Evolutionary conservation across 2,329 filamentous ascomycete species (phyloP), one percentile per base, ranked within the genome.

Genomic region (Fusarium phyllophilum): DNA sequence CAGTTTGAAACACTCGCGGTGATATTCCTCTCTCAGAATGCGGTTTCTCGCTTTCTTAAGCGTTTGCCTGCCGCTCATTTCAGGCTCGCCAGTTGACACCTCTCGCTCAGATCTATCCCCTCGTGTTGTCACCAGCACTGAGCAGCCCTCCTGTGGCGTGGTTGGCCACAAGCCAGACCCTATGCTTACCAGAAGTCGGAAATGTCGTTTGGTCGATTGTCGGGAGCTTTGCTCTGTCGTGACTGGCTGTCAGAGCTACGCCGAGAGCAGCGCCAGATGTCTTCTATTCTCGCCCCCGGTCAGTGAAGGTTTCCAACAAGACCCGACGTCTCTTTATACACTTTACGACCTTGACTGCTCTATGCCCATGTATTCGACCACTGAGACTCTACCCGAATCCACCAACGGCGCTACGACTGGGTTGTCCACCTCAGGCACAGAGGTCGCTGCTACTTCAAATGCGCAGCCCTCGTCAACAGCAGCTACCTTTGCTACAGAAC

Each of bases 301-400:
- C 13, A 20, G 26, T 6, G 45, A 48, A 31, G 26, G 45, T 8
- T 11, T 8, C 26, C 45, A 48, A 48, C 45, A 17, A 12, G 45
- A 31, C 45, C 22, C 20, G 5, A 17, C 20, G 6, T 31, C 45
- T 48, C 26, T 9, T 15, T 48, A 11, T 15, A 48, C 20, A 11
- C 12, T 15, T 6, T 31, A 48, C 0, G 20, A 31, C 17, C 20
- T 48, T 31, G 9, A 15, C 1, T 48, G 9, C 2, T 48, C 26
- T 17, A 22, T 5, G 0, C 1, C 20, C 4, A 17, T 5, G 18
- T 11, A 26, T 22, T 48, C 20, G 13, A 7, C 8, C 9, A 22
- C 20, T 31, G 45, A 48, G 12, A 8, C 10, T 22, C 45, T 5
- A 4, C 20, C 26, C 6, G 45, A 31, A 48, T 4, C 26, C 13